Evolutionary conservation across 1,284 basidiomycete genomes (phyloP), one percentile per base, ranked within the genome.

Genomic region (Apiotrichum brassicae): DNA sequence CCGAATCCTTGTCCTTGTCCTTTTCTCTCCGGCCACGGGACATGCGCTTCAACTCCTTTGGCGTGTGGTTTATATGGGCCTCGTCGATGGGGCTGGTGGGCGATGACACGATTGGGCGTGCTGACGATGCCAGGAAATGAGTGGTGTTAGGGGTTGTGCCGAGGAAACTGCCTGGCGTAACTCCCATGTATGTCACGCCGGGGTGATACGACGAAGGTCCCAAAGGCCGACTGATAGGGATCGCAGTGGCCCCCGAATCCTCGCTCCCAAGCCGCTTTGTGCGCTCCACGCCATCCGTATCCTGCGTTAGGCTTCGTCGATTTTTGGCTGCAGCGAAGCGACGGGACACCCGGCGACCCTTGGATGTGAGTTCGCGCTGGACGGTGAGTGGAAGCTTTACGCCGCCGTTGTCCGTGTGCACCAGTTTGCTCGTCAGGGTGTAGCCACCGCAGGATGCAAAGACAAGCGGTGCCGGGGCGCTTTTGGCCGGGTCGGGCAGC

Each of bases 391-490:
- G 53, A 7, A 62, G 46, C 48, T 72, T 73, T 49, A 70, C 64
- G 16, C 72, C 72, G 6, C 72, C 72, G n/a, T 61, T 55, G 44
- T 70, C 68, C 24, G 59, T 53, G 50, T 74, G 72, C 6, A 59
- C 55, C 6, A 48, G 43, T 50, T 72, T 72, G 25, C 60, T 52
- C 3, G 68, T 53, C 9, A 74, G 60, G 5, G 52, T 46, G 43
- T 50, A 55, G 6, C 46, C 53, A 6, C 45, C 24, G 30, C 42
- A 48, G 6, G 45, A 18, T 35, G 47, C 22, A 19, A 46, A 6
- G 30, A 46, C n/a, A n/a, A 35, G 44, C 9, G 48, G 43, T 38
- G 36, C 39, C 9, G 39, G 53, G 14, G 51, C 49, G 28, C 33
- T 39, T 9, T 16, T 25, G 18, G 35, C 20, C n/a, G 28, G 9